Evolutionary conservation across 1,284 basidiomycete genomes (phyloP), one percentile per base, ranked within the genome.

Genomic region (Trichosporon coremiiforme): DNA sequence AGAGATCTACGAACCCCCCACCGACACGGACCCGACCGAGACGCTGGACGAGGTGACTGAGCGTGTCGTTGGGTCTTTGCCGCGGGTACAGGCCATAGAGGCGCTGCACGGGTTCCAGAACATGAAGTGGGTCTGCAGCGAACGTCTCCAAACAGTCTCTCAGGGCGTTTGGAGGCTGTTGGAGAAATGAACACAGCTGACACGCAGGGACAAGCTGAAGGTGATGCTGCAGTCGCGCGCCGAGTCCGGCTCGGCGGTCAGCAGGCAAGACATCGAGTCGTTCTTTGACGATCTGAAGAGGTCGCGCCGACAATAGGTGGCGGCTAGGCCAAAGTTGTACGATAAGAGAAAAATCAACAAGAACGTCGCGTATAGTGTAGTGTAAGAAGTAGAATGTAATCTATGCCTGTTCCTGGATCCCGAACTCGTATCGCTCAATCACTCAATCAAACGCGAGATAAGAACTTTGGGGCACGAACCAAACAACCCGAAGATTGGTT

Each of bases 51-150:
- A 80, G 64, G 76, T 80, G 15, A 82, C 81, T 9, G 75, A 71
- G 29, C 75, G 79, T 33, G 75, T 82, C 1, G 71, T 84, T n/a
- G n/a, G n/a, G n/a, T n/a, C n/a, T 17, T 60, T 84, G 10, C 83
- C 83, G 2, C 66, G 82, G 4, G 77, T 78, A 0, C 83, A 83
- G 68, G 80, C 83, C 29, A 82, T 84, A 64, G 82, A 84, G 68
- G 80, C 81, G 4, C 55, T 83, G 47, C 77, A 82, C 53, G 81
- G 78, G 5, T 83, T 81, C 69, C 78, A 81, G 45, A 70, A 67
- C 20, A 79, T 83, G 76, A 82, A 81, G 82, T 82, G 73, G 73
- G 79, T 75, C 10, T 25, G 25, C 25, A 25, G 25, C 25, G 25
- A 25, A 25, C 25, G 25, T 25, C 25, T 25, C 25, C 25, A 25